phyloP scores from a whole-genome alignment of 192 early-diverging fungal genomes.

The Funneliformis mosseae region DNA sequence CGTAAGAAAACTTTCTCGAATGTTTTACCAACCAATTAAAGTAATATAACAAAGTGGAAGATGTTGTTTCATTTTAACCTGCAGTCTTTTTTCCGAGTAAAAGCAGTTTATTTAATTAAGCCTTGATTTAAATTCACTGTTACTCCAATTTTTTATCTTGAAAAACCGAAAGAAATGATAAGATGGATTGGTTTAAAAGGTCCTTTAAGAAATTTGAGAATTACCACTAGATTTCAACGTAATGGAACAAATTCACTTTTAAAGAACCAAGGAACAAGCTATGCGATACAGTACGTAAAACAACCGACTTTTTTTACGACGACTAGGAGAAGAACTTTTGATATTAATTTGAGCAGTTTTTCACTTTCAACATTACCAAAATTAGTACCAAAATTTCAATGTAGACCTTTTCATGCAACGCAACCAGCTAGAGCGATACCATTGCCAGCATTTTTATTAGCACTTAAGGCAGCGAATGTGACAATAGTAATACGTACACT shows the following conservation, averaged over 20 bases:
- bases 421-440: not conserved
- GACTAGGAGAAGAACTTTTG: not conserved
- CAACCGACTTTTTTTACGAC: not conserved
- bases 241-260: not conserved
- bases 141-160: no score
- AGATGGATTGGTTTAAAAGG: not conserved
- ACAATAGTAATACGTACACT: not conserved
- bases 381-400: not conserved
- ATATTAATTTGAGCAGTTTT: not conserved
- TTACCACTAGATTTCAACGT: not conserved
- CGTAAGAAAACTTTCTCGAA: no score
- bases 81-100: no score
- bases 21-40: no score
- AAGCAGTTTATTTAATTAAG: no score
- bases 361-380: no score
- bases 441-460: not conserved
- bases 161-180: not conserved
- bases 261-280: not conserved
- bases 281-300: not conserved
- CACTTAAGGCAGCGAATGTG: not conserved
- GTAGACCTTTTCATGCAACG: conserved; percentile 6
- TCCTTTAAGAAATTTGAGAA: not conserved
- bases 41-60: no score
- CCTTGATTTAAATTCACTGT: no score
- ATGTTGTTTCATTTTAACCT: no score